phyloP scores from a whole-genome alignment of 2,329 filamentous ascomycete species.

The Coleophoma eucalyptorum region DNA sequence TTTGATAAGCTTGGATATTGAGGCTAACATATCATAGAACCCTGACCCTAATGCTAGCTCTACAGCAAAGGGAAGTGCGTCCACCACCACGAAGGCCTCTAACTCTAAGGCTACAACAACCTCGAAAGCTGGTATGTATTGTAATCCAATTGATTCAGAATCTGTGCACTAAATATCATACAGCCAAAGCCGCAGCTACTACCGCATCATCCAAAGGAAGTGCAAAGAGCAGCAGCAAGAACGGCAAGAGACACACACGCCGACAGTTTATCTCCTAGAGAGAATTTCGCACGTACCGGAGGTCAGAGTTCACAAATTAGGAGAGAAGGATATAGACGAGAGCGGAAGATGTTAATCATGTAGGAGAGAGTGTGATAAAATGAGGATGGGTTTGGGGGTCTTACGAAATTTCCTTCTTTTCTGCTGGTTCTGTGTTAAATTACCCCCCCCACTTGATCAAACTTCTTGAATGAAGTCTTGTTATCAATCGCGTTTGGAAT shows the following conservation, averaged over 20 bases:
- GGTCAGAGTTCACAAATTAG: constrained; percentile 2
- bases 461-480: constrained; percentile 1
- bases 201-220: background rate
- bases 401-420: background rate
- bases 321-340: constrained; percentile 5
- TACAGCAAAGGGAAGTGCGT: background rate
- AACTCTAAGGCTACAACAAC: background rate
- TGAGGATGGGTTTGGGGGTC: background rate
- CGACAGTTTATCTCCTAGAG: constrained; percentile 17
- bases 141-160: background rate
- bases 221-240: constrained; percentile 5
- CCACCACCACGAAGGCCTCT: background rate
- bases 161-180: background rate
- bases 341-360: no score
- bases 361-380: background rate
- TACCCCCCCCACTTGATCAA: no score
- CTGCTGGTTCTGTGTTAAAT: background rate
- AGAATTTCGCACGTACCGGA: constrained; percentile 2
- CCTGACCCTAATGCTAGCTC: background rate
- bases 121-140: background rate
- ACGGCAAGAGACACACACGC: constrained; percentile 6
- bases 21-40: background rate
- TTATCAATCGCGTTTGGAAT: background rate
- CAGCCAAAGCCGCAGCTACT: background rate
- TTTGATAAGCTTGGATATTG: background rate